Evolutionary conservation across 352 stramenopile species (phyloP).

Genomic region (Globisporangium rhizosaccharum): DNA sequence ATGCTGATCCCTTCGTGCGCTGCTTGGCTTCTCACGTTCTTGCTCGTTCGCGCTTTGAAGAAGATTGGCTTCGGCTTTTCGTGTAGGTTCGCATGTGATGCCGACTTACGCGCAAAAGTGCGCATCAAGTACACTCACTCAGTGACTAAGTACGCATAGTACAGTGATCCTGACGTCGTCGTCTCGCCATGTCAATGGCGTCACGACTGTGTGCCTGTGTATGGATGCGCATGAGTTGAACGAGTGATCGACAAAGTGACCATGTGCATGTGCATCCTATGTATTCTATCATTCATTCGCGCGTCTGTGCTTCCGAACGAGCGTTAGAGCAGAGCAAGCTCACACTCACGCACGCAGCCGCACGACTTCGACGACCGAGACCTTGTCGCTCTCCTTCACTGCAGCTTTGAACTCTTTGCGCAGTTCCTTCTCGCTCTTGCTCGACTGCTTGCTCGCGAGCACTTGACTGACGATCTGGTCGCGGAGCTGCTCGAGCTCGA

Average conservation of each 20-base stretch:
- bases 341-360: slow-evolving; percentile 19
- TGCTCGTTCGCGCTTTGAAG: background rate
- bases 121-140: background rate
- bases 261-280: too few species aligned
- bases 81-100: background rate
- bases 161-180: too few species aligned
- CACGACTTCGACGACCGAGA: slow-evolving; percentile 47
- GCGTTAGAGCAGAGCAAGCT: too few species aligned
- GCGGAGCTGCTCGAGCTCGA: slow-evolving; percentile 50
- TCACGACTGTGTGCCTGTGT: too few species aligned
- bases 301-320: too few species aligned
- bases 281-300: background rate
- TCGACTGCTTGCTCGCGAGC: slow-evolving; percentile 32
- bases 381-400: slow-evolving; percentile 30
- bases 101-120: background rate
- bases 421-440: slow-evolving; percentile 58
- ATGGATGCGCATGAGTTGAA: too few species aligned
- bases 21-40: background rate
- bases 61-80: background rate
- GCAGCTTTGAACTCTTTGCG: slow-evolving; percentile 60
- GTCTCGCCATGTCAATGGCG: too few species aligned
- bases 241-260: too few species aligned
- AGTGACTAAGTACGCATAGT: background rate
- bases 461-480: slow-evolving; percentile 43
- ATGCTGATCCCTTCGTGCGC: background rate